Conservation (phyloP, 1,139 yeast species). For the Cylindricascospora bacillispora region DNA sequence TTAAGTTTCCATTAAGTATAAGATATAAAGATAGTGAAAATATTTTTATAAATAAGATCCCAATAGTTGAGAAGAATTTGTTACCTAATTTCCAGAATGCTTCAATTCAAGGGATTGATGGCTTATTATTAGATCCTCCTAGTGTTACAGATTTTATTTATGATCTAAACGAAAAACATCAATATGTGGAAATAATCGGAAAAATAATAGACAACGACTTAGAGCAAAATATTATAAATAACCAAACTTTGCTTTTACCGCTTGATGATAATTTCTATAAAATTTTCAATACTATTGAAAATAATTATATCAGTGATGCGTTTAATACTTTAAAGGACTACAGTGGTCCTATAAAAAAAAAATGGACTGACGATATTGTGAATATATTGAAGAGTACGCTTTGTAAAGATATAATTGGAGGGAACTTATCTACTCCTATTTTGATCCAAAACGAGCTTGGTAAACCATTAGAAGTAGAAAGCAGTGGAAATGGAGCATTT, state of each 20-base stretch:
- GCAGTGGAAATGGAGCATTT: constrained; percentile 25
- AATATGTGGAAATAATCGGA: constrained; percentile 1
- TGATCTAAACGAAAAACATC: constrained; percentile 1
- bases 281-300: constrained; percentile 33
- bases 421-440: constrained; percentile 5
- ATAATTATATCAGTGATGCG: constrained; percentile 32
- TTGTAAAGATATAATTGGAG: constrained; percentile 17
- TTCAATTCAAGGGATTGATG: constrained; percentile 59
- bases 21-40: constrained; percentile 1
- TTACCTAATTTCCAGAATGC: constrained; percentile 60
- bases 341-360: constrained; percentile 19
- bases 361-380: constrained; percentile 24
- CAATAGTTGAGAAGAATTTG: constrained; percentile 51
- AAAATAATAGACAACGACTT: constrained; percentile 1
- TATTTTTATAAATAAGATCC: constrained; percentile 33
- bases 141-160: constrained; percentile 2
- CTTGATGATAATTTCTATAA: constrained; percentile 28
- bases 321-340: constrained; percentile 8
- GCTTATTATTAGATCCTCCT: constrained; percentile 20
- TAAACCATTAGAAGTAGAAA: constrained; percentile 17
- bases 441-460: constrained; percentile 17
- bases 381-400: constrained; percentile 11
- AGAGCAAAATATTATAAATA: constrained; percentile 4
- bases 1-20: constrained; percentile 14
- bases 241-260: constrained; percentile 33